Conservation (phyloP, 1,284 basidiomycete species). For the Bondarzewia mesenterica region DNA sequence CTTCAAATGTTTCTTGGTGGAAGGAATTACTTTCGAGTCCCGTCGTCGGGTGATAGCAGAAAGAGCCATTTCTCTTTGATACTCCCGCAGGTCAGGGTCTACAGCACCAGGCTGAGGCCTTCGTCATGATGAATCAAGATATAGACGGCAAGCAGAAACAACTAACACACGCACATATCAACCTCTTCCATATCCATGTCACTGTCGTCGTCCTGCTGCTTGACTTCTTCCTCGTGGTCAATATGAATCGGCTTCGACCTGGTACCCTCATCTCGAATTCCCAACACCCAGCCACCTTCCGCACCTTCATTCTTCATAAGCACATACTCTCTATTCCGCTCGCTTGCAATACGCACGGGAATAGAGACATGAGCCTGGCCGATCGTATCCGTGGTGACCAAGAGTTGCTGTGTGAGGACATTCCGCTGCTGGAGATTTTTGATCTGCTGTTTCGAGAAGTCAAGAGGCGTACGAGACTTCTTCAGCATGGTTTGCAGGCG, state of each 20-base stretch:
- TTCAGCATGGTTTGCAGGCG: slow-evolving; percentile 89
- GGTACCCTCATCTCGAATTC: slow-evolving; percentile 76
- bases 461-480: slow-evolving; percentile 76
- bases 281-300: slow-evolving; percentile 90
- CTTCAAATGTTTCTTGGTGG: slow-evolving; percentile 23
- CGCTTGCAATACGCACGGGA: slow-evolving; percentile 88
- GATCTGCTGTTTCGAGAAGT: slow-evolving; percentile 96
- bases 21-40: slow-evolving; percentile 33
- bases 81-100: slow-evolving; percentile 65
- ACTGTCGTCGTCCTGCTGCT: slow-evolving; percentile 29
- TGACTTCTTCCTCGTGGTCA: slow-evolving; percentile 42
- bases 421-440: slow-evolving; percentile 87
- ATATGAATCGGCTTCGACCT: slow-evolving; percentile 83
- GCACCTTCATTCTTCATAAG: slow-evolving; percentile 84
- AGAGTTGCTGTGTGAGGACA: slow-evolving; percentile 87
- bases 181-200: slow-evolving; percentile 77
- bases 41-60: slow-evolving; percentile 54
- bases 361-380: slow-evolving; percentile 86
- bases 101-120: slow-evolving; percentile 26
- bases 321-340: slow-evolving; percentile 90
- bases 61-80: slow-evolving; percentile 59
- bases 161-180: slow-evolving; percentile 41
- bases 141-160: slow-evolving; percentile 13
- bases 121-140: slow-evolving; percentile 8
- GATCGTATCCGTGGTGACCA: slow-evolving; percentile 90